phyloP scores from a whole-genome alignment of 1,139 yeast species.

The Nadsonia commutata region DNA sequence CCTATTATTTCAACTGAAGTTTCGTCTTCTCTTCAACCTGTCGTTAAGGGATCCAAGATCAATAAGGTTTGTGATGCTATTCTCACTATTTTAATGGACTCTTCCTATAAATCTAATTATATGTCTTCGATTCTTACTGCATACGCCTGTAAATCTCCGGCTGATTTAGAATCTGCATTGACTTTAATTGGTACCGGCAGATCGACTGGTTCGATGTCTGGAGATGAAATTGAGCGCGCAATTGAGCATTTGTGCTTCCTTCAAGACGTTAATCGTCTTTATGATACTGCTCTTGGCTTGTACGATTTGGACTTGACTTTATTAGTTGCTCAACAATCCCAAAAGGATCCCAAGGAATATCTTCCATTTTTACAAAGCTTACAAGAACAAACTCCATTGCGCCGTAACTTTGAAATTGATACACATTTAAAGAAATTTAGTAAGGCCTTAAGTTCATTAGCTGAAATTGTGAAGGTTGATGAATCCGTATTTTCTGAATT shows the following conservation, averaged over 20 bases:
- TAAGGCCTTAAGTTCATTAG: conserved; percentile 55
- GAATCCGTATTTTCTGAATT: conserved; percentile 40
- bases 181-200: conserved; percentile 37
- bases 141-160: conserved; percentile 82
- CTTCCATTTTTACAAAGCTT: conserved; percentile 78
- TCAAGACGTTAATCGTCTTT: conserved; percentile 75
- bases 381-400: conserved; percentile 48
- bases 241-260: conserved; percentile 80
- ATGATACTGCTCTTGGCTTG: conserved; percentile 64
- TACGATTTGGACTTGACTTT: conserved; percentile 74
- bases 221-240: conserved; percentile 31
- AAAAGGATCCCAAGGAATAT: conserved; percentile 95
- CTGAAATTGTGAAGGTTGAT: conserved; percentile 31
- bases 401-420: conserved; percentile 69
- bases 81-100: conserved; percentile 37
- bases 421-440: conserved; percentile 52
- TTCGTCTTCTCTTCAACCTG: not conserved
- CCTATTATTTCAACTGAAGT: not conserved
- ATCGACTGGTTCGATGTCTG: conserved; percentile 12
- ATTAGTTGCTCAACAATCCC: conserved; percentile 86
- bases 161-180: conserved; percentile 67
- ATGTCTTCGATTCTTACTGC: conserved; percentile 78
- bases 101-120: conserved; percentile 42
- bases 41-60: conserved; percentile 31
- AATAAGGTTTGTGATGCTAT: conserved; percentile 66